Base-by-base conservation (phyloP, 2,329 filamentous ascomycete species). In the Aspergillus luchuensis region DNA sequence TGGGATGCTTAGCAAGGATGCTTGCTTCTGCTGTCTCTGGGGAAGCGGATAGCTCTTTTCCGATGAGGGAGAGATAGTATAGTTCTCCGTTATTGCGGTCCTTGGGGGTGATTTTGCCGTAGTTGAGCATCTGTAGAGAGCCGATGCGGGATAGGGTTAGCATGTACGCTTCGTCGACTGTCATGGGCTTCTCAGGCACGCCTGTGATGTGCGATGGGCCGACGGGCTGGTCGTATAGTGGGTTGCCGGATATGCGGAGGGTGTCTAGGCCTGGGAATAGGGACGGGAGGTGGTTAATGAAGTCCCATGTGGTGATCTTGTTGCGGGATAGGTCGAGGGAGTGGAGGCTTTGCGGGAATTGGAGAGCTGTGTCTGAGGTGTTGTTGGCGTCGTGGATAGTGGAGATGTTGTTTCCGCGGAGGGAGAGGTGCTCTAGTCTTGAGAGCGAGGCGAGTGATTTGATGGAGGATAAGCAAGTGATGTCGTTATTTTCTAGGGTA, bases 31-130 rank as follows among this genome's bases (percentile, higher is more conserved):
- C 84, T 7, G 63, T 63, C 51, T 67, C 62, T 0, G 75, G 69
- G 2, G 63, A 72, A 6, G 72, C 74, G 23, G 75, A 77, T n/a
- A 97, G 80, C 72, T 95, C 91, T 63, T 87, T 88, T 10, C 85
- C 90, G 60, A 97, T 95, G 57, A 90, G 85, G 0, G 89, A 91
- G 10, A 98, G 85, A 74, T 99, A 99, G 74, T 96, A 99, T 70
- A 94, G 89, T 69, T 98, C 95, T 4, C 92, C 92, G 70, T 98
- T 95, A 57, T 87, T 83, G 17, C 94, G 87, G 73, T 98, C 93
- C 45, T 89, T 86, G 1, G 81, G 68, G 0, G 87, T 88, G 67
- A 98, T 88, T 15, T 80, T 79, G 63, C 87, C 77, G 66, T 78
- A 80, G 61, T 81, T 81, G 17, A 97, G 83, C 0, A 81, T 82